These are phyloP conservation scores for Babesia divergens DNA, from an alignment of 169 alveolate species.

Conservation along the genomic window DNA sequence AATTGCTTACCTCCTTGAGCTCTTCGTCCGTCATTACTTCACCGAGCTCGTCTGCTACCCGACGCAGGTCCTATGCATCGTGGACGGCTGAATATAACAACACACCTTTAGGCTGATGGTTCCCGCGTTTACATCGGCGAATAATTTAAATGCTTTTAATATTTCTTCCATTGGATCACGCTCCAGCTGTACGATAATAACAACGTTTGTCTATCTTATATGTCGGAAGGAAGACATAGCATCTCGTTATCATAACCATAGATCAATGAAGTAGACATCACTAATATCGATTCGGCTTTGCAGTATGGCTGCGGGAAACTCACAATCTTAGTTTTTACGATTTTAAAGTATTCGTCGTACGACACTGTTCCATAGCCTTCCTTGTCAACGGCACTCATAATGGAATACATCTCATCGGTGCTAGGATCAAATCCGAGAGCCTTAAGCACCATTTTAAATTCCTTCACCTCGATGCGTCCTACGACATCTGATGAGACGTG, in stretches of 20 bases:
- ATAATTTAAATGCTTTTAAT: slow-evolving; percentile 90
- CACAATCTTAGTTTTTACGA: slow-evolving; percentile 77
- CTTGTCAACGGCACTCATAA: slow-evolving; percentile 91
- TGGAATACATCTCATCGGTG: slow-evolving; percentile 91
- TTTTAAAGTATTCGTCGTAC: slow-evolving; percentile 78
- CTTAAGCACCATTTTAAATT: slow-evolving; percentile 97
- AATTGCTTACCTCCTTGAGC: slow-evolving; percentile 84
- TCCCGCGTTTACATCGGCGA: slow-evolving; percentile 97
- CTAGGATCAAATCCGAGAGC: slow-evolving; percentile 99
- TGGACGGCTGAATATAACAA: neutral
- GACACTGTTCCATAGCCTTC: slow-evolving; percentile 86
- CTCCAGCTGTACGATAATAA: slow-evolving; percentile 72
- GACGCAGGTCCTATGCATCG: slow-evolving; percentile 86
- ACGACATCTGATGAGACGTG: too few species aligned
- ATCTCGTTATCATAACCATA: neutral
- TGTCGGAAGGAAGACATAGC: too few species aligned
- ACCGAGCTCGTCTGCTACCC: slow-evolving; percentile 98
- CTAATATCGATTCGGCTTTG: neutral
- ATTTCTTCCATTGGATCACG: slow-evolving; percentile 97
- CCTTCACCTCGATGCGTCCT: slow-evolving; percentile 92
- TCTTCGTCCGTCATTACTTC: slow-evolving; percentile 97
- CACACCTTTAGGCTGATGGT: slow-evolving; percentile 86
- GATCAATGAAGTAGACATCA: neutral
- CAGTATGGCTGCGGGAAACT: too few species aligned
- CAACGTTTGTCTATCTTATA: too few species aligned